Evolutionary conservation across 163 green algal species (phyloP), one percentile per base, ranked within the genome.

Genomic region (Chlamydomonas reinhardtii): DNA sequence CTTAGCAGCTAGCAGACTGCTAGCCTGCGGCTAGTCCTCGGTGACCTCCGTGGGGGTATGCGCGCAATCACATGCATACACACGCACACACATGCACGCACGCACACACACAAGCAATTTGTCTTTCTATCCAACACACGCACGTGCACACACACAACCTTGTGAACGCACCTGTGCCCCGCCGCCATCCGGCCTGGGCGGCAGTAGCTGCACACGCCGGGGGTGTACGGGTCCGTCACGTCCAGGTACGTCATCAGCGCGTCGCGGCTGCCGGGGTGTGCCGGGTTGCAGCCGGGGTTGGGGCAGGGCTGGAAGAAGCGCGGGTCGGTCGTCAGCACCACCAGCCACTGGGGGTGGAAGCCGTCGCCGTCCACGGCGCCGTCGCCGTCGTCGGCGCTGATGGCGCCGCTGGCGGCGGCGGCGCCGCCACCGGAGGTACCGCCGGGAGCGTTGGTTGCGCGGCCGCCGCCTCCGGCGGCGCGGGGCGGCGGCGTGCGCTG

Each of bases 291-390:
- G 35, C 48, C 56, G 43, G 48, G 48, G 48, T 56, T 56, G 48
- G 74, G 59, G 69, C 76, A 74, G 59, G 76, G 39, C 68, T 85
- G 59, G 80, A 84, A 66, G 69, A 83, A 86, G 27, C 76, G 34
- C 31, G 31, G 17, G 48, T 82, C 80, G 31, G 71, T 78, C 2
- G 84, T 89, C n/a, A 89, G 59, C 61, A 85, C 76, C 61, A 85
- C 76, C 37, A 89, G 70, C 84, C 84, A 89, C 22, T 89, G 76
- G 16, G 80, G 80, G 56, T 86, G 80, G 27, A 66, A 78, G 31
- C 52, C 27, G 62, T 2, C 35, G 54, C 2, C 17, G 56, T 31
- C n/a, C 62, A 25, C 3, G 20, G 59, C 56, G 25, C 32, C 35
- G 20, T 1, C 59, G 61, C 14, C 20, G 64, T 15, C 37, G 37